Evolutionary conservation across 208 protist genomes (phyloP), one percentile per base, ranked within the genome.

Genomic region (Leishmania lainsoni): DNA sequence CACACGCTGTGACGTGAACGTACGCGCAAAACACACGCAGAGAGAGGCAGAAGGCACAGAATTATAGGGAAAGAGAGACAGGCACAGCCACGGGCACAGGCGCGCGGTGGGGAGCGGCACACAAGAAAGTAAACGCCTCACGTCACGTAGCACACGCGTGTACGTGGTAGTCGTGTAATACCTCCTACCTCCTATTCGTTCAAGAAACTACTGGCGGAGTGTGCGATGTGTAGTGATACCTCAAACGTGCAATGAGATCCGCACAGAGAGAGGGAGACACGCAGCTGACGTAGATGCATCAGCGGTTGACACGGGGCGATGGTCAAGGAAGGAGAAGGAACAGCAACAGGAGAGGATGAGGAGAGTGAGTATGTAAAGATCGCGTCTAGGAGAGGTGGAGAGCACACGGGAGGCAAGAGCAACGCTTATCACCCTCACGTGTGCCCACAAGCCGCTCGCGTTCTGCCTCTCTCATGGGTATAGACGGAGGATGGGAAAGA

Each of bases 311-410:
- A 9, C 39, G 35, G 9, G 14, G 39, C 66, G 5, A 10, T 5
- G 29, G 20, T 42, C 35, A 48, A 42, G 66, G 17, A 48, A 16
- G 20, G 66, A 22, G 3, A 9, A 22, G 39, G 20, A 71, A 9
- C 10, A 3, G 66, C 39, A 71, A n/a, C 39, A 26, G 14, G 20
- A 49, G 32, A 71, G 14, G 35, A 39, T 22, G 66, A 71, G 39
- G 35, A 71, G 66, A 71, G 32, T 68, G 63, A 68, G 66, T 71
- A 17, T 2, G 39, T 4, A 20, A 42, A 48, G 20, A 26, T 10
- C 61, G 35, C 10, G 61, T 39, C 61, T 16, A 66, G n/a, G 61
- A 71, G 65, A 83, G 78, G 83, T 51, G 39, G 45, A 70, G 26
- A 68, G 35, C 48, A 29, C 65, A 80, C 39, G 26, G 42, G 12